Percentiles rank a stretch among this genome's conserved stretches.
These are phyloP conservation scores for Tolypocladium guangdongense DNA, from an alignment of 2,329 filamentous ascomycete genomes.

Conservation along the genomic window DNA sequence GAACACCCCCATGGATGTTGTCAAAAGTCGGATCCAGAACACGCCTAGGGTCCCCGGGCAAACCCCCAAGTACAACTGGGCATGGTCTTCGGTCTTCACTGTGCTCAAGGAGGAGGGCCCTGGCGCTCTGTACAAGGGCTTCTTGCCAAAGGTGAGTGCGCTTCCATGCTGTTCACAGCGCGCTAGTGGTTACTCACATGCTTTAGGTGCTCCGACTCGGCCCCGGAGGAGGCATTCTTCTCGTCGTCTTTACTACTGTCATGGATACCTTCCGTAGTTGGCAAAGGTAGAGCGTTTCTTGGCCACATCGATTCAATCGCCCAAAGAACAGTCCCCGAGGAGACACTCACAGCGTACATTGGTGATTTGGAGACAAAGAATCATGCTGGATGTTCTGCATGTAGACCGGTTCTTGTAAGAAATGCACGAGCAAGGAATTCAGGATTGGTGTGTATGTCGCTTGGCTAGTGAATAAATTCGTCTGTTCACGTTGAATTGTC, in stretches of 20 bases:
- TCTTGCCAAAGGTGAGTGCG: constrained; percentile 86
- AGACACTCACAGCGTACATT: background rate
- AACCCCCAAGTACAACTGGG: constrained; percentile 97
- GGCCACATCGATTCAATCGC: background rate
- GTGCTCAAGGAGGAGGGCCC: constrained; percentile 93
- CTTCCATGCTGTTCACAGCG: constrained; percentile 14
- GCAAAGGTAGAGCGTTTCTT: constrained; percentile 11
- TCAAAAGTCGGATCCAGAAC: constrained; percentile 98
- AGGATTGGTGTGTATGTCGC: background rate
- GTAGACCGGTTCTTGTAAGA: background rate
- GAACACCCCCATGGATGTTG: constrained; percentile 94
- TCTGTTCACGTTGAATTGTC: background rate
- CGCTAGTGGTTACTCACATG: constrained; percentile 3
- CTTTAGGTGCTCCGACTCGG: constrained; percentile 35
- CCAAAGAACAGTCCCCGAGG: background rate
- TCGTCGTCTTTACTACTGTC: constrained; percentile 78
- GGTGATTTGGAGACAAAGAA: background rate
- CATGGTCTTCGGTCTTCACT: constrained; percentile 74
- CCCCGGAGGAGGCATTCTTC: constrained; percentile 54
- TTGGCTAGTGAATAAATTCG: background rate
- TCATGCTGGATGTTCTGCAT: background rate
- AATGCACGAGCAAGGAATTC: background rate
- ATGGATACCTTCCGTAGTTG: constrained; percentile 82
- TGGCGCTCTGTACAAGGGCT: constrained; percentile 89
- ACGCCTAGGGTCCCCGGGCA: constrained; percentile 71